Evolutionary conservation across 2,329 filamentous ascomycete species (phyloP).

Genomic region (Shiraia sp.): DNA sequence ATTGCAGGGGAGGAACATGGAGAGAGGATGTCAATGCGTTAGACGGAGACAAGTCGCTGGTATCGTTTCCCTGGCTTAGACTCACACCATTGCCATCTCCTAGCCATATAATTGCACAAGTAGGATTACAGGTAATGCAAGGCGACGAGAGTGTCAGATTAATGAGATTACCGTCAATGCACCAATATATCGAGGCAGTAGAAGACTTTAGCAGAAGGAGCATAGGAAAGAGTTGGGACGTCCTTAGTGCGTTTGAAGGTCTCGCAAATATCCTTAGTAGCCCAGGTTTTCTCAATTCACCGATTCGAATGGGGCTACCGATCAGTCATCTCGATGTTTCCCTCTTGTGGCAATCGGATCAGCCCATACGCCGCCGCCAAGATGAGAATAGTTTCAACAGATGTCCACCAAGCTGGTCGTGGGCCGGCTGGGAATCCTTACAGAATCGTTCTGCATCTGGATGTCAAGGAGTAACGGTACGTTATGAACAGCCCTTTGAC

Average conservation of each 20-base stretch:
- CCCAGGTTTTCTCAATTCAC: background rate
- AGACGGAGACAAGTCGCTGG: background rate
- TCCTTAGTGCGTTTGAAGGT: constrained; percentile 1
- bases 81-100: background rate
- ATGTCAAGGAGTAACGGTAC: background rate
- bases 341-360: constrained; percentile 1
- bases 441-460: background rate
- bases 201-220: background rate
- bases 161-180: background rate
- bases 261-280: background rate
- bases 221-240: background rate
- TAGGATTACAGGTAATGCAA: background rate
- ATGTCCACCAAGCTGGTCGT: constrained; percentile 3
- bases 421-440: constrained; percentile 1
- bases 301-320: background rate
- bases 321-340: background rate
- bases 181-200: background rate
- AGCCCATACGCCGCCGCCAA: constrained; percentile 1
- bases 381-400: background rate
- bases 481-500: constrained; percentile 1
- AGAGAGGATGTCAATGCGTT: constrained; percentile 1
- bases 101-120: background rate
- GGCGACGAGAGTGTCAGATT: background rate
- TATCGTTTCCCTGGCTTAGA: constrained; percentile 1
- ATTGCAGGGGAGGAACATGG: background rate